These are phyloP conservation scores for Actinomortierella ambigua DNA, from an alignment of 371 early-diverging fungal genomes.

Conservation along the genomic window DNA sequence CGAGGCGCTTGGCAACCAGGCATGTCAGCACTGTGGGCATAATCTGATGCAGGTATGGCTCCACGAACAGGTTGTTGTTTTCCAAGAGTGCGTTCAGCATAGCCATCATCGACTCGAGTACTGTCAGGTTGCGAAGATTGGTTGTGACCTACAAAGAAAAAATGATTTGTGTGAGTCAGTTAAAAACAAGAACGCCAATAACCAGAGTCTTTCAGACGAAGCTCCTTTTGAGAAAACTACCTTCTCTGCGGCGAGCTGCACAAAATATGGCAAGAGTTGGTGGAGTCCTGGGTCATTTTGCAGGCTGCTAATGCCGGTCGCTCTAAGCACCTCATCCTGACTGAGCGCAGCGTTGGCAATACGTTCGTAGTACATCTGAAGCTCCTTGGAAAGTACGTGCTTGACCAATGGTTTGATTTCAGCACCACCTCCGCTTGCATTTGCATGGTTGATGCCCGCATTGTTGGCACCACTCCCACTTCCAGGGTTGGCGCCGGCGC, in stretches of 20 bases:
- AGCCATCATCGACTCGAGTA: constrained; percentile 77
- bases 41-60: constrained; percentile 99
- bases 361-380: constrained; percentile 97
- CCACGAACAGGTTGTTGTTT: constrained; percentile 94
- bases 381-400: constrained; percentile 94
- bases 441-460: constrained; percentile 5
- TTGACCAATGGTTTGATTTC: constrained; percentile 87
- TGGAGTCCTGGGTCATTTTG: constrained; percentile 95
- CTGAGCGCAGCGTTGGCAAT: constrained; percentile 88
- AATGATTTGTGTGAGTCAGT: too few species aligned
- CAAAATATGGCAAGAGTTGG: constrained; percentile 98
- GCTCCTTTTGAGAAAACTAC: too few species aligned
- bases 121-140: constrained; percentile 73
- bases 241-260: constrained; percentile 93
- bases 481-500: constrained; percentile 9
- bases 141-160: constrained; percentile 63
- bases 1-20: constrained; percentile 88
- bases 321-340: constrained; percentile 69
- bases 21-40: constrained; percentile 97
- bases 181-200: too few species aligned
- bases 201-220: too few species aligned
- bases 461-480: not conserved
- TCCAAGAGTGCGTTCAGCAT: constrained; percentile 85
- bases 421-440: constrained; percentile 53
- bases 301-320: constrained; percentile 88